These are phyloP conservation scores for Fusarium chlamydosporum DNA, from an alignment of 2,329 filamentous ascomycete species.

Conservation along the genomic window DNA sequence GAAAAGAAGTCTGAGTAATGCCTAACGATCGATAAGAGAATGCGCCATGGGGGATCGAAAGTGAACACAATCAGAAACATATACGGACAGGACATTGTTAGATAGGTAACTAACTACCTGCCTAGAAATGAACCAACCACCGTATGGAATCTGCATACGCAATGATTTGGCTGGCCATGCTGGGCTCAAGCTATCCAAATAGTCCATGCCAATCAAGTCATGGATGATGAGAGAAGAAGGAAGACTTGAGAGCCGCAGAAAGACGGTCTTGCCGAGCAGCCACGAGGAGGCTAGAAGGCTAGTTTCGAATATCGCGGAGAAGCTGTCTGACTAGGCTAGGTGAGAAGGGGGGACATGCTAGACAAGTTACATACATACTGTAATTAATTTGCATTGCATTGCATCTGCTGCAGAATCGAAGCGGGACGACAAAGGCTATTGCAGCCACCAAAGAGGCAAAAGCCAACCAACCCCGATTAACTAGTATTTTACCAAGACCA, in stretches of 20 bases:
- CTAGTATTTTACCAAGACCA: too few relatives aligned
- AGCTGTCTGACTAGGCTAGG: slow-evolving; percentile 28
- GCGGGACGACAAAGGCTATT: slow-evolving; percentile 3
- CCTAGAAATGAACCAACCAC: slow-evolving; percentile 5
- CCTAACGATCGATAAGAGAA: too few relatives aligned
- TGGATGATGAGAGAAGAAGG: slow-evolving; percentile 16
- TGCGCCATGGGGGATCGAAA: not conserved
- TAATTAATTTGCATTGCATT: slow-evolving; percentile 22
- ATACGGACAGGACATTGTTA: not conserved
- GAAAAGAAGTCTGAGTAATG: not conserved
- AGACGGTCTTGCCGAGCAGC: slow-evolving; percentile 35
- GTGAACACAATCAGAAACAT: not conserved
- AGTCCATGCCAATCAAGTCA: slow-evolving; percentile 15
- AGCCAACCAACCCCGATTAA: not conserved
- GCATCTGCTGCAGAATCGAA: not conserved
- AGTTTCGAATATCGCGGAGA: slow-evolving; percentile 37
- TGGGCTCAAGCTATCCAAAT: not conserved
- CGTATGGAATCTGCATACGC: not conserved
- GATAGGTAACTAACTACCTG: too few relatives aligned
- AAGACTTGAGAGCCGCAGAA: slow-evolving; percentile 7
- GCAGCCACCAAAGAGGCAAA: slow-evolving; percentile 10
- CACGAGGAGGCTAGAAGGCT: slow-evolving; percentile 28
- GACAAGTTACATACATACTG: not conserved
- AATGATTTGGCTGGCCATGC: not conserved
- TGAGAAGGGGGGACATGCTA: slow-evolving; percentile 7